phyloP scores from a whole-genome alignment of 495 filamentous ascomycete genomes.

The Neurospora sp. region DNA sequence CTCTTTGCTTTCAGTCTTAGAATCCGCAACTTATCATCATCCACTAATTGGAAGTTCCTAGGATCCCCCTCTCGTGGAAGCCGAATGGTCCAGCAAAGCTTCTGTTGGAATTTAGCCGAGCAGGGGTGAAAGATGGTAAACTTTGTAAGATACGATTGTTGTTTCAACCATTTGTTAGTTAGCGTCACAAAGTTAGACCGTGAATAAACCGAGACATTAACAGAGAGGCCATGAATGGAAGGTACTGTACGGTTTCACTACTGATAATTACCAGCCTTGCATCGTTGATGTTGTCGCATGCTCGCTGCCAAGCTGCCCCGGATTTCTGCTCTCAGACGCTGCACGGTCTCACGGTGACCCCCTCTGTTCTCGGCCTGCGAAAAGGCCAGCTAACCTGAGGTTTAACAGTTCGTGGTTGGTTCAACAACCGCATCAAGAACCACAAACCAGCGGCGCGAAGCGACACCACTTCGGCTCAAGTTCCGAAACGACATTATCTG shows the following conservation, averaged over 20 bases:
- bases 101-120: background rate
- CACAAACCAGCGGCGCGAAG: background rate
- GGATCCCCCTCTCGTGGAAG: background rate
- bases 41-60: background rate
- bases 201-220: background rate
- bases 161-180: background rate
- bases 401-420: background rate
- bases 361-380: background rate
- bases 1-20: background rate
- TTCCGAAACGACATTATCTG: background rate
- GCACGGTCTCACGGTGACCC: background rate
- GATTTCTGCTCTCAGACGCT: background rate
- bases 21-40: background rate
- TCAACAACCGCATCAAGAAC: conserved; percentile 1
- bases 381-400: background rate
- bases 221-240: background rate
- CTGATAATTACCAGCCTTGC: background rate
- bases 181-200: background rate
- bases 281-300: background rate
- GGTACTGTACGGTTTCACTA: background rate
- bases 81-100: background rate
- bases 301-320: background rate
- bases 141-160: background rate
- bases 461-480: background rate
- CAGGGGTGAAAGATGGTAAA: background rate